Conservation (phyloP, 495 filamentous ascomycete species). For the Aspergillus cristatus region DNA sequence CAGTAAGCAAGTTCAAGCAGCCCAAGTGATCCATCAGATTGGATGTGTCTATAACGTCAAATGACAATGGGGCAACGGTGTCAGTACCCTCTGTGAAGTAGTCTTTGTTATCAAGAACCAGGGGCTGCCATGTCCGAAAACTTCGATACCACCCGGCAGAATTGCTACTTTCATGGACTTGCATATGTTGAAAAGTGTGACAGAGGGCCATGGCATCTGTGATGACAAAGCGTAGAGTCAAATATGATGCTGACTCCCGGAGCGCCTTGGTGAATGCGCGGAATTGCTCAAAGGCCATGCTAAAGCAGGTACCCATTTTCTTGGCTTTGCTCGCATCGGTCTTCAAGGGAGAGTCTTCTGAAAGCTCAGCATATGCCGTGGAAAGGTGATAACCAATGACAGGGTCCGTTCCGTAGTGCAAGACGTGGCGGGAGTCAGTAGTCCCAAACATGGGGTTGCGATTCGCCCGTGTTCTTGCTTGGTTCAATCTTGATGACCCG, state of each 20-base stretch:
- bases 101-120: conserved; percentile 30
- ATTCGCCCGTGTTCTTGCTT: neutral
- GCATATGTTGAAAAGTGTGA: conserved; percentile 35
- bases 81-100: conserved; percentile 17
- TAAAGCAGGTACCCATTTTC: no score
- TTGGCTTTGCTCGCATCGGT: neutral
- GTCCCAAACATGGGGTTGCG: conserved; percentile 26
- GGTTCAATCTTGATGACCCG: conserved; percentile 7
- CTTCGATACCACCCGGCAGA: conserved; percentile 8
- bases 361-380: conserved; percentile 15
- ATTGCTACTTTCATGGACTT: conserved; percentile 11
- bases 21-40: conserved; percentile 43
- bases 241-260: conserved; percentile 5
- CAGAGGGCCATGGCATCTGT: conserved; percentile 39
- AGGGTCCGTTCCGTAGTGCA: conserved; percentile 37
- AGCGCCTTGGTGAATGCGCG: conserved; percentile 4
- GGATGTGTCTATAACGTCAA: conserved; percentile 53
- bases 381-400: conserved; percentile 37
- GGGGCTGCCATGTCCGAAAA: conserved; percentile 6
- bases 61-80: conserved; percentile 26
- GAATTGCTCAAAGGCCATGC: conserved; percentile 9
- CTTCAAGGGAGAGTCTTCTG: conserved; percentile 6
- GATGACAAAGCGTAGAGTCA: conserved; percentile 32
- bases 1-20: conserved; percentile 37
- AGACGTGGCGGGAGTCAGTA: conserved; percentile 7